Base-by-base conservation (phyloP, 73 alveolate species). In the Symbiodinium natans region DNA sequence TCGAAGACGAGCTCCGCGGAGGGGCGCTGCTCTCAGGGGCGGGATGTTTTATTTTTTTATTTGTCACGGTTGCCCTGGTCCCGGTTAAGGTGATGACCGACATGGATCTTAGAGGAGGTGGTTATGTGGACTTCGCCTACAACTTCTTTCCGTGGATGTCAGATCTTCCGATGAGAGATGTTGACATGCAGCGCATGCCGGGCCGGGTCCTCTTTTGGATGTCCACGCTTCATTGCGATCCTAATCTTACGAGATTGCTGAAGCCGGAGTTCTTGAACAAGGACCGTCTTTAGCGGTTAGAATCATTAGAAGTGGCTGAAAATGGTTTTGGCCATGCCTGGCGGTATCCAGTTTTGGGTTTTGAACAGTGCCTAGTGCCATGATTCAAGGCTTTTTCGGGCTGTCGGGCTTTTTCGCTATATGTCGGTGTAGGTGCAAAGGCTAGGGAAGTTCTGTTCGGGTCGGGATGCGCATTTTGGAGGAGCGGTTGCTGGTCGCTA, bases 191-290 rank as follows among this genome's bases (percentile, higher is more conserved):
- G 80, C 97, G 46, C 33, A 90, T 90, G 88, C 97, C 97, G 77
- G 97, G 97, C 89, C 97, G 97, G 89, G 88, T 73, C 77, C 97
- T 90, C 48, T 90, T 90, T 46, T 90, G 97, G 97, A 90, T 73
- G 88, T 90, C 97, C 54, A 63, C 89, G 80, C 87, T 90, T 41
- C 97, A 90, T 85, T 68, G 87, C 56, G 88, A 90, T 73, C 82
- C 41, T 39, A 68, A 90, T 41, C 83, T 90, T 34, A 41, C 39
- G 77, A 68, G 97, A 52, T 41, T 90, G 88, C 36, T 90, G 89
- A 90, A 90, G 48, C 97, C 97, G 25, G 97, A 90, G 73, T 42
- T 41, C 34, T 41, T 90, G 88, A 31, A 90, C 80, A 90, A 90
- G 97, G 97, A 68, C 34, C 9, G 68, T 34, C 48, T 13, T 29